Percentiles rank a stretch among this genome's conserved stretches.
phyloP scores from a whole-genome alignment of 2,329 filamentous ascomycete genomes.

The Pestalotiopsis sp. region DNA sequence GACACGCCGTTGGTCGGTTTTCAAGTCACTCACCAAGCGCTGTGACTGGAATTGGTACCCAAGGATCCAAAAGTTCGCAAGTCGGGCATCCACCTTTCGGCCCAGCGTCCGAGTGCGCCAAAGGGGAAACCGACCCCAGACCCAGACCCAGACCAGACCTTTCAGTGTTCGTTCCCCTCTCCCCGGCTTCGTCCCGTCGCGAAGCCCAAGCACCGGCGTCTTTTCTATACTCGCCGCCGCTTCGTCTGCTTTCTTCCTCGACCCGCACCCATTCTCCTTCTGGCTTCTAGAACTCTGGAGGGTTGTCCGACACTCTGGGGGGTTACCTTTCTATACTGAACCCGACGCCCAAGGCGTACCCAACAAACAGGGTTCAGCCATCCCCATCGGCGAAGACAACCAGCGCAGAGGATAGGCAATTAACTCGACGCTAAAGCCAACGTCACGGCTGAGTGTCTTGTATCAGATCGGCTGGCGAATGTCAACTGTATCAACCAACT shows the following conservation, averaged over 20 bases:
- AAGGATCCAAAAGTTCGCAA: constrained; percentile 22
- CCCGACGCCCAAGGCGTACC: background rate
- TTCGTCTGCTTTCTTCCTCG: constrained; percentile 18
- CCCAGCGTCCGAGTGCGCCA: background rate
- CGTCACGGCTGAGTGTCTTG: background rate
- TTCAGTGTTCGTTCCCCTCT: constrained; percentile 5
- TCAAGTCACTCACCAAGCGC: constrained; percentile 11
- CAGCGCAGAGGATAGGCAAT: background rate
- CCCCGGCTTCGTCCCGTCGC: constrained; percentile 7
- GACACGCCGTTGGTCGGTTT: constrained; percentile 5
- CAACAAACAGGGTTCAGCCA: constrained; percentile 10
- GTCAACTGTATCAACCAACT: constrained; percentile 5
- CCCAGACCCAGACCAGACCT: background rate
- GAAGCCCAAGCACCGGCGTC: background rate
- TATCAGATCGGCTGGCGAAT: background rate
- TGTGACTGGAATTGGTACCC: constrained; percentile 30
- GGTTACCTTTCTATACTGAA: background rate
- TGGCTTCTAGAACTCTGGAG: constrained; percentile 1
- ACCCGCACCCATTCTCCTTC: constrained; percentile 14
- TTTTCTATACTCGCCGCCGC: constrained; percentile 13
- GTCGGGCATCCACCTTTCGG: constrained; percentile 26
- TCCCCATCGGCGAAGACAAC: background rate
- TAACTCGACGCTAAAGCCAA: constrained; percentile 2
- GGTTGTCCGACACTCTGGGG: background rate
- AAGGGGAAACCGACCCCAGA: too few relatives aligned